phyloP scores from a whole-genome alignment of 306 rosid genomes.

The Vicia faba region DNA sequence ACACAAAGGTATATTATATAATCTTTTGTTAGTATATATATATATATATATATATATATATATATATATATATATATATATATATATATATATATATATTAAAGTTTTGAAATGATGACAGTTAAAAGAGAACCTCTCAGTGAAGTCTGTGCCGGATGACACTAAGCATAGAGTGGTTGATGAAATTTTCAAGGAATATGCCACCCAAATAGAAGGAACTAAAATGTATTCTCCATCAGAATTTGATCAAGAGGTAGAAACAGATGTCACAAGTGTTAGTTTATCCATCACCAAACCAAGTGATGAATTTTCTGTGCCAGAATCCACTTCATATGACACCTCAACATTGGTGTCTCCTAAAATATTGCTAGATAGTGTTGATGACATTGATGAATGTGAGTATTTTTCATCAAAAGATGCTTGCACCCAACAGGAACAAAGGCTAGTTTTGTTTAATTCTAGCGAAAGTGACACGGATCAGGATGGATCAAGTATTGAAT shows the following conservation, averaged over 20 bases:
- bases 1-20: not conserved
- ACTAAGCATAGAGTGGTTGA: not conserved
- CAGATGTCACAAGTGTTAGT: not conserved
- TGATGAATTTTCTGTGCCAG: not conserved
- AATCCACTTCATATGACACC: not conserved
- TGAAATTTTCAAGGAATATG: not conserved
- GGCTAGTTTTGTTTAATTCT: not conserved
- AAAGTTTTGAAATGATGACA: not conserved
- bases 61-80: no score
- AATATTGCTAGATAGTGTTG: not conserved
- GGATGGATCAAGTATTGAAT: not conserved
- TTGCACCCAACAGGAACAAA: not conserved
- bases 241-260: not conserved
- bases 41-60: no score
- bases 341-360: no score
- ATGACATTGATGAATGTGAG: not conserved
- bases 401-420: slow-evolving; percentile 14
- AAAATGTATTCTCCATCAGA: not conserved
- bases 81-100: not conserved
- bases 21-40: no score
- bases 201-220: not conserved
- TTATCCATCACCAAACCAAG: not conserved
- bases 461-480: not conserved
- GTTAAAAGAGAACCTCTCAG: not conserved
- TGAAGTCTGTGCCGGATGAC: not conserved